Base-by-base conservation (phyloP, 2,329 filamentous ascomycete genomes). In the Colletotrichum lini region DNA sequence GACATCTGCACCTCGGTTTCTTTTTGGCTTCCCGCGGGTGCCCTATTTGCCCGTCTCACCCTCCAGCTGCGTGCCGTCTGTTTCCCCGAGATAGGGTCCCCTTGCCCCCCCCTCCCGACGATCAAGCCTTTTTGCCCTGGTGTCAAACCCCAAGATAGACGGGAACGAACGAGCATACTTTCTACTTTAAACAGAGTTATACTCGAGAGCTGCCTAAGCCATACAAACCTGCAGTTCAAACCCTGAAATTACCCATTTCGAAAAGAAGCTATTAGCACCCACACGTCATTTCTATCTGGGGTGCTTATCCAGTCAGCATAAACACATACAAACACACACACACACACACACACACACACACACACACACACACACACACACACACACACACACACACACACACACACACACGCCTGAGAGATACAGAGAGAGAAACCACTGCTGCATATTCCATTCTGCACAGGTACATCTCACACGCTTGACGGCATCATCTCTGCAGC, bases 1-100 rank as follows among this genome's bases (percentile, higher is more conserved):
- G 64, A 67, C 52, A 59, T 63, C 58, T 63, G 52, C 45, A 52
- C 57, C 58, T 67, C 64, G 68, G 58, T 44, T 18, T 30, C 15
- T 49, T 50, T 50, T 42, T 26, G 16, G 23, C n/a, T 49, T 45
- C 12, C n/a, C 23, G n/a, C 44, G 47, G 23, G 42, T 40, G 18
- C 10, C 38, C 35, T 38, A 21, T 52, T 35, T 35, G 30, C 30
- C 30, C 30, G 7, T 35, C 30, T 35, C 30, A 21, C 30, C 54
- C 52, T 44, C 40, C 18, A 23, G 30, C 50, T 35, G 26, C 47
- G 18, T 35, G 30, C 30, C 30, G 30, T 35, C 30, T 9, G 30
- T 35, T 35, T 54, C 44, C 16, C 15, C 44, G 7, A 3, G 4
- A 38, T 21, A 13, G 21, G 16, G n/a, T 15, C 12, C 12, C 54